Conservation (phyloP, 2,329 filamentous ascomycete genomes). For the Aspergillus caelatus region DNA sequence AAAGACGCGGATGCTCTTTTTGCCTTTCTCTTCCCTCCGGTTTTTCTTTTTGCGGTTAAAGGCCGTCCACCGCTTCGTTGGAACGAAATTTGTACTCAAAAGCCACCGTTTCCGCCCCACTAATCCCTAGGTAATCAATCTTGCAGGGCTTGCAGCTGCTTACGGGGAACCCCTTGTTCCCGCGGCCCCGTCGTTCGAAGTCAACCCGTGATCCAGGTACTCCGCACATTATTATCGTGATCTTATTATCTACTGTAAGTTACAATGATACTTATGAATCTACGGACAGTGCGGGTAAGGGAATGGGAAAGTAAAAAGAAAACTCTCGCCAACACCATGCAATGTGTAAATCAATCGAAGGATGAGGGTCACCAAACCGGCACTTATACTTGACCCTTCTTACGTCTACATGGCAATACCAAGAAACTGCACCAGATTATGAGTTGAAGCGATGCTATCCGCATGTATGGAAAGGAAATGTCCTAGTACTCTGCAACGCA, state of each 20-base stretch:
- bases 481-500: background rate
- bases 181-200: conserved; percentile 29
- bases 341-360: background rate
- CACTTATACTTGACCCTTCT: background rate
- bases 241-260: background rate
- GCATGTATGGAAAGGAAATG: background rate
- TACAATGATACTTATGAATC: background rate
- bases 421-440: background rate
- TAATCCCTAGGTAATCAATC: conserved; percentile 29
- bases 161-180: conserved; percentile 22
- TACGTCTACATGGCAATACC: background rate
- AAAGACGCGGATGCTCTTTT: background rate
- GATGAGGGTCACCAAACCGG: background rate
- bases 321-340: background rate
- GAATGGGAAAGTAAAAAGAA: background rate
- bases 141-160: conserved; percentile 25
- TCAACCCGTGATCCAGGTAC: conserved; percentile 8
- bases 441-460: background rate
- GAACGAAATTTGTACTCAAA: conserved; percentile 11
- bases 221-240: conserved; percentile 5
- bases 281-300: background rate
- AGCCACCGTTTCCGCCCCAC: conserved; percentile 26
- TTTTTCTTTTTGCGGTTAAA: background rate
- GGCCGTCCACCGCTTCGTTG: conserved; percentile 13
- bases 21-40: background rate